These are phyloP conservation scores for Fusarium globosum DNA, from an alignment of 2,329 filamentous ascomycete species.

Conservation along the genomic window DNA sequence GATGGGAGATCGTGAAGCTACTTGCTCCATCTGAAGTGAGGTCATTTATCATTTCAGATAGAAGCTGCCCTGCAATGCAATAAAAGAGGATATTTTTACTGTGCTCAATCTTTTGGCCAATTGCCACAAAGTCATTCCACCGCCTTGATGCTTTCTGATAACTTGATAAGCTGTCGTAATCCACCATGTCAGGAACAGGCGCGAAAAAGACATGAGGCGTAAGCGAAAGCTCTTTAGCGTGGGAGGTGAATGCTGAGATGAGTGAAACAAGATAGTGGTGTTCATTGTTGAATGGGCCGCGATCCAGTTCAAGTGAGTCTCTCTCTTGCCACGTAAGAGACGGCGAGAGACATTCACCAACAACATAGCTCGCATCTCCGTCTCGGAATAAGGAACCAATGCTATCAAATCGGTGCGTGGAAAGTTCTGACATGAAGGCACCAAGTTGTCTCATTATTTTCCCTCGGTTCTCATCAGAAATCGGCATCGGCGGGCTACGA, in stretches of 20 bases:
- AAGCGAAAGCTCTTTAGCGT: neutral
- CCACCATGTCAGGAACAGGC: neutral
- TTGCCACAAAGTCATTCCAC: neutral
- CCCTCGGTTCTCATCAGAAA: neutral
- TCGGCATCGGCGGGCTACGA: neutral
- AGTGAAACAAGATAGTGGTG: rapidly evolving
- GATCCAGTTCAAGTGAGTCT: neutral
- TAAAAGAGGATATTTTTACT: neutral
- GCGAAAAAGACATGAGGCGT: neutral
- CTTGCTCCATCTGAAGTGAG: rapidly evolving
- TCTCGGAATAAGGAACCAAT: neutral
- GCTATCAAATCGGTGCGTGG: neutral
- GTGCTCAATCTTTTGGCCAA: neutral
- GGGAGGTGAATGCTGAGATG: neutral
- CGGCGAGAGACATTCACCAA: neutral
- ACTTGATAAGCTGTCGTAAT: neutral
- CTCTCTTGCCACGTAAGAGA: neutral
- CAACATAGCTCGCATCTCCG: rapidly evolving
- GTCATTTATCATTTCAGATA: neutral
- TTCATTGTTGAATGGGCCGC: neutral
- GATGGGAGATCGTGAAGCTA: neutral
- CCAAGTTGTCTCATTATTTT: neutral
- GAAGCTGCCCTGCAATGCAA: neutral
- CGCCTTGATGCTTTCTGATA: neutral
- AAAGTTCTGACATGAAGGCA: neutral